Evolutionary conservation across 768 basidiomycete species (phyloP).

Genomic region (Amanita pallidorosea): DNA sequence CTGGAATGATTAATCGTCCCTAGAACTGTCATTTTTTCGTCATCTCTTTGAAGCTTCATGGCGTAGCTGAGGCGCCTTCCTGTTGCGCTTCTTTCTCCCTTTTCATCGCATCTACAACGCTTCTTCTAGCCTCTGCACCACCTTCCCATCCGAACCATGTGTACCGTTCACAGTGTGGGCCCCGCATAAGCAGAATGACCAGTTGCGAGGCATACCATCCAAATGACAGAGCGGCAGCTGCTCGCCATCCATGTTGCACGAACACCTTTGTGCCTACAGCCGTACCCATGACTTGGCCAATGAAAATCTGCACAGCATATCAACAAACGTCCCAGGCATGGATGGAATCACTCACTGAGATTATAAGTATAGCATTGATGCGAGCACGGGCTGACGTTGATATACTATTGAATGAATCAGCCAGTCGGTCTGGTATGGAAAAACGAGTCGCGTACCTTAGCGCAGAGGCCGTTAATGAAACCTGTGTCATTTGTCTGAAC

Average conservation of each 20-base stretch:
- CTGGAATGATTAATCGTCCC: neutral
- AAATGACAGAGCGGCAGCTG: conserved; percentile 49
- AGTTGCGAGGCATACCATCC: conserved; percentile 49
- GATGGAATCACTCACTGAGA: conserved; percentile 36
- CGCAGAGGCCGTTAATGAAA: conserved; percentile 51
- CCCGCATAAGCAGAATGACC: conserved; percentile 47
- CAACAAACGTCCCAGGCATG: neutral
- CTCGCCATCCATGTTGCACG: conserved; percentile 58
- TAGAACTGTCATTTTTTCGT: neutral
- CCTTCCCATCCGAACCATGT: conserved; percentile 63
- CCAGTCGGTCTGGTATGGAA: conserved; percentile 5
- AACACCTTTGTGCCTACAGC: conserved; percentile 66
- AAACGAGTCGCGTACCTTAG: conserved; percentile 28
- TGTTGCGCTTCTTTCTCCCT: neutral
- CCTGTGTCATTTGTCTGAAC: conserved; percentile 66
- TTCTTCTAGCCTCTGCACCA: conserved; percentile 33
- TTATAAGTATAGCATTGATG: conserved; percentile 65
- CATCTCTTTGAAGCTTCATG: neutral
- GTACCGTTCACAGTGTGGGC: conserved; percentile 49
- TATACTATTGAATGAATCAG: conserved; percentile 21
- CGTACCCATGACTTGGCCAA: conserved; percentile 80
- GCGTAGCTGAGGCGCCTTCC: neutral
- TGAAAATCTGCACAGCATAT: conserved; percentile 35
- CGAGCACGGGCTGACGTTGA: conserved; percentile 46
- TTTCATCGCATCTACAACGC: conserved; percentile 18